Percentiles rank a stretch among this genome's conserved stretches.
These are phyloP conservation scores for Ceratocystis eucalypticola DNA, from an alignment of 2,329 filamentous ascomycete species.

Conservation along the genomic window DNA sequence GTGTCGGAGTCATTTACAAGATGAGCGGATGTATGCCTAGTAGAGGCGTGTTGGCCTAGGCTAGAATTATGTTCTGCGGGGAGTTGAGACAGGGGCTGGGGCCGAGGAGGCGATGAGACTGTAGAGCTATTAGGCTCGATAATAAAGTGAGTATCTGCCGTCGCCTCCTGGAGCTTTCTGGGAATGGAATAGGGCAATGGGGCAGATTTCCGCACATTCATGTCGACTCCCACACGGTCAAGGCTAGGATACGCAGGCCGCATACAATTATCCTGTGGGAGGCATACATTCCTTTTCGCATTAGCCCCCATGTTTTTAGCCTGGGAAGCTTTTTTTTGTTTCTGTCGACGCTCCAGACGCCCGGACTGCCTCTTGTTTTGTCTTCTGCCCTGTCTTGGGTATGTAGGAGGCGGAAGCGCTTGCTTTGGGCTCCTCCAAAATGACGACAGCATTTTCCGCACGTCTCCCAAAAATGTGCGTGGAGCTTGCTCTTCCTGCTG, in stretches of 20 bases:
- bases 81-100: neutral
- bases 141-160: too few species aligned
- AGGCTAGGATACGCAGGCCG: neutral
- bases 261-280: neutral
- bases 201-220: too few species aligned
- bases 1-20: neutral
- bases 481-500: constrained; percentile 14
- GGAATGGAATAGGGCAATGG: too few species aligned
- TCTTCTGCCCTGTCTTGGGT: neutral
- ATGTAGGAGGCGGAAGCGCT: neutral
- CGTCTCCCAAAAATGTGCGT: neutral
- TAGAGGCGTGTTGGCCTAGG: neutral
- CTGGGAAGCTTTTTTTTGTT: neutral
- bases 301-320: neutral
- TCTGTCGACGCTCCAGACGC: neutral
- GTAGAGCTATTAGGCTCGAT: neutral
- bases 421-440: neutral
- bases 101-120: neutral
- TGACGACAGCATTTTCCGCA: neutral
- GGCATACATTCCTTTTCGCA: too few species aligned
- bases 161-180: too few species aligned
- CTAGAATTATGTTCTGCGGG: too few species aligned
- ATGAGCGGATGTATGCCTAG: neutral
- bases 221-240: neutral
- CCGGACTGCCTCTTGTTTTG: neutral